These are phyloP conservation scores for Croton laevigatus DNA, from an alignment of 441 rosid species.

Conservation along the genomic window DNA sequence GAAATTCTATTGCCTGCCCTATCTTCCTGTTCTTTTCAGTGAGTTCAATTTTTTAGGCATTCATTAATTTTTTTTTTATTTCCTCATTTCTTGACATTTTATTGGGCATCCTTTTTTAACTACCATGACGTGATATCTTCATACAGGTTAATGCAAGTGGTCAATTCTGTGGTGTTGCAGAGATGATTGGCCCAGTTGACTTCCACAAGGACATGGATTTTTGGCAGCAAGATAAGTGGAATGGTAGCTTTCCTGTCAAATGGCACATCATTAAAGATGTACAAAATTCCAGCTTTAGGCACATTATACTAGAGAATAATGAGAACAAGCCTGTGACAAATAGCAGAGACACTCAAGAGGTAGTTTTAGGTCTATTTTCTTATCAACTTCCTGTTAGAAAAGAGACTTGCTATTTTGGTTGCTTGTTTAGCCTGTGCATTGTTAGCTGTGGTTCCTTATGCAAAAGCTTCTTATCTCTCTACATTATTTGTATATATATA, in stretches of 20 bases:
- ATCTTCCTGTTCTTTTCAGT: slow-evolving; percentile 86
- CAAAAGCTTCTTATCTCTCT: neutral
- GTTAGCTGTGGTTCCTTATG: neutral
- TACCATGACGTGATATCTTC: slow-evolving; percentile 13
- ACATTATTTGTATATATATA: too few relatives aligned
- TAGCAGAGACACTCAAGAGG: slow-evolving; percentile 99
- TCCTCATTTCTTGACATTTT: neutral
- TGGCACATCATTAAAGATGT: slow-evolving; percentile 92
- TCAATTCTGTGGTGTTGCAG: slow-evolving; percentile 89
- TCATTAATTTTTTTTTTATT: neutral
- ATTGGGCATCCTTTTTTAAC: neutral
- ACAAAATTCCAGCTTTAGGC: slow-evolving; percentile 66
- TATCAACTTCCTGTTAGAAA: too few relatives aligned
- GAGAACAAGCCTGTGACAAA: slow-evolving; percentile 93
- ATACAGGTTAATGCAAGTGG: slow-evolving; percentile 87
- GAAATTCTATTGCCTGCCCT: slow-evolving; percentile 50
- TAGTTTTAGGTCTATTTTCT: slow-evolving; percentile 14
- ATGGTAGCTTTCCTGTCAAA: slow-evolving; percentile 80
- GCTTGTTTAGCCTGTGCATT: neutral
- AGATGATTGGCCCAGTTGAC: slow-evolving; percentile 84
- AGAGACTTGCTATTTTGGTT: neutral
- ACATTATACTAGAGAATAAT: slow-evolving; percentile 78
- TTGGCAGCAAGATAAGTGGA: slow-evolving; percentile 98
- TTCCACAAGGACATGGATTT: slow-evolving; percentile 73
- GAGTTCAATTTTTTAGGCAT: slow-evolving; percentile 30